Evolutionary conservation across 2,329 filamentous ascomycete species (phyloP).

Genomic region (Aspergillus glaucus): DNA sequence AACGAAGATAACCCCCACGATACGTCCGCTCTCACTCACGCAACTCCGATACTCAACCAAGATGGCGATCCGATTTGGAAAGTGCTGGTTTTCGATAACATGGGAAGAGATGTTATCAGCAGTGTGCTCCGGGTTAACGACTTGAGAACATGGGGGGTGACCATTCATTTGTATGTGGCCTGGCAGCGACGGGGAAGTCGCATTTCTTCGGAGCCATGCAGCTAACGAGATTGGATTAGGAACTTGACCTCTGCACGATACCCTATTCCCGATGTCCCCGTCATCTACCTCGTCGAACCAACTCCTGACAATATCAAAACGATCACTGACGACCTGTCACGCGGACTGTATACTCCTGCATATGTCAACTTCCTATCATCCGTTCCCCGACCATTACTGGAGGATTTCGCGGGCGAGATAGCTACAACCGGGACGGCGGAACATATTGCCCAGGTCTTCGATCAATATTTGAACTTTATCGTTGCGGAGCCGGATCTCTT

Average conservation of each 20-base stretch:
- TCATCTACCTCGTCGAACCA: constrained; percentile 93
- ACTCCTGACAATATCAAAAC: constrained; percentile 70
- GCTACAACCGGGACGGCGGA: constrained; percentile 79
- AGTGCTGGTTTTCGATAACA: constrained; percentile 88
- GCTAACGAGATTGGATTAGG: constrained; percentile 38
- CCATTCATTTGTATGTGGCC: constrained; percentile 75
- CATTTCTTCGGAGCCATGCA: constrained; percentile 9
- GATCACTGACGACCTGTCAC: constrained; percentile 80
- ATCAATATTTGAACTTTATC: constrained; percentile 97
- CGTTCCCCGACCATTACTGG: constrained; percentile 78
- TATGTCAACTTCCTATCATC: constrained; percentile 97
- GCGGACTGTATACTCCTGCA: constrained; percentile 82
- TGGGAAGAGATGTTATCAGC: constrained; percentile 91
- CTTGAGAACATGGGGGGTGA: constrained; percentile 87
- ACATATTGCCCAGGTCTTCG: constrained; percentile 83
- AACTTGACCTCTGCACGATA: constrained; percentile 76
- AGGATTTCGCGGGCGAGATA: constrained; percentile 89
- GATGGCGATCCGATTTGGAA: constrained; percentile 97
- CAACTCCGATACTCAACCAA: constrained; percentile 74
- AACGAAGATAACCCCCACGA: constrained; percentile 56
- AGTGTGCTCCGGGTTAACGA: constrained; percentile 93
- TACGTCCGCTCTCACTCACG: constrained; percentile 55
- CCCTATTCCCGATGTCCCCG: constrained; percentile 91
- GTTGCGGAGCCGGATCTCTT: constrained; percentile 94
- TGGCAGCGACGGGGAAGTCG: background rate